phyloP scores from a whole-genome alignment of 495 filamentous ascomycete species.

The Collariella sp. region DNA sequence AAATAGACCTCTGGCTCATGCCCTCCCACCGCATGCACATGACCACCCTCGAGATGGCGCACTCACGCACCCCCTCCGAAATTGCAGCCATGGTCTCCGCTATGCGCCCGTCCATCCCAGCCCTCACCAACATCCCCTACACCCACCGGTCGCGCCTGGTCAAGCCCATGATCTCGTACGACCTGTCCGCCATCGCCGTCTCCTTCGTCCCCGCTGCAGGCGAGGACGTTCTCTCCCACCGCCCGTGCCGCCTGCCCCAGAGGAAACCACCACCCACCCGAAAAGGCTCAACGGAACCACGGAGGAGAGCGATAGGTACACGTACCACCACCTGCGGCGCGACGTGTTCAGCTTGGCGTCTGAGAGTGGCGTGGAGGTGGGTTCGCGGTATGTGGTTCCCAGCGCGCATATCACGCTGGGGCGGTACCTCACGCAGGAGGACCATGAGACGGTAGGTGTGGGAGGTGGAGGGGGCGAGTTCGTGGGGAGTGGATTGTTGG shows the following conservation, averaged over 20 bases:
- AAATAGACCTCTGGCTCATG: conserved; percentile 74
- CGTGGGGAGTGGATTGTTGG: conserved; percentile 63
- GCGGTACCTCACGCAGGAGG: conserved; percentile 57
- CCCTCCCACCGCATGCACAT: conserved; percentile 68
- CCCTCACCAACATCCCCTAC: conserved; percentile 55
- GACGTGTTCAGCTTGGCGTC: conserved; percentile 59
- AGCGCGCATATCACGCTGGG: conserved; percentile 83
- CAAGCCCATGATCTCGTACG: conserved; percentile 75
- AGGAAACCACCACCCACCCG: conserved; percentile 3
- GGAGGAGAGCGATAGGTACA: conserved; percentile 50
- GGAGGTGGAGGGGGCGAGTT: conserved; percentile 39
- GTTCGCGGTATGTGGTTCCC: conserved; percentile 73
- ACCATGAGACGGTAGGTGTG: conserved; percentile 52
- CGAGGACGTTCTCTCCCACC: conserved; percentile 38
- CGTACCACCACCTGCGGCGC: conserved; percentile 82
- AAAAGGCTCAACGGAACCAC: conserved; percentile 8
- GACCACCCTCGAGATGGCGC: conserved; percentile 74
- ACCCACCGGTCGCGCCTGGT: conserved; percentile 61
- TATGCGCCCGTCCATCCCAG: conserved; percentile 39
- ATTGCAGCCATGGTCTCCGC: conserved; percentile 50
- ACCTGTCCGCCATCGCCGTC: conserved; percentile 73
- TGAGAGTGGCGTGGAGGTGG: conserved; percentile 51
- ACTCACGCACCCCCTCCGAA: conserved; percentile 53
- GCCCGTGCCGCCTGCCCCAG: conserved; percentile 22
- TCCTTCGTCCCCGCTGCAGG: conserved; percentile 73